phyloP scores from a whole-genome alignment of 2,329 filamentous ascomycete genomes.

The Exophiala alcalophila region DNA sequence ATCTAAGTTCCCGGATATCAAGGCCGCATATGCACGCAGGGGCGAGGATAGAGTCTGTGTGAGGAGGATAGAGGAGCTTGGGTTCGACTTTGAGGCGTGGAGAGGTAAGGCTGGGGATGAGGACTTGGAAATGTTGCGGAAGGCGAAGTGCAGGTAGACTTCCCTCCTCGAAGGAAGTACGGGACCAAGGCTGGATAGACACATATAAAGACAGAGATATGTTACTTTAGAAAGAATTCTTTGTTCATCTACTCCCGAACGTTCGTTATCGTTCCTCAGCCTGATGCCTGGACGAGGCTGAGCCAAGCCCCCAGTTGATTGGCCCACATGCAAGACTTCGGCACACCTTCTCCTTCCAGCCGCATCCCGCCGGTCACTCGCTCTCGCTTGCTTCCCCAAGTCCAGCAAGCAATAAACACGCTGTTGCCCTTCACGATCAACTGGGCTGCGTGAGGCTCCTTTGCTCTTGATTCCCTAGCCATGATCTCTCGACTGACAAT shows the following conservation, averaged over 20 bases:
- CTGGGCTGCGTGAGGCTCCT: no score
- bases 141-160: constrained; percentile 10
- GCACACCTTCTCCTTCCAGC: no score
- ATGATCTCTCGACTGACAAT: constrained; percentile 20
- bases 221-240: no score
- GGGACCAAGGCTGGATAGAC: neutral
- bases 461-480: neutral
- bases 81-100: constrained; percentile 57
- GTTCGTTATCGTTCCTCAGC: no score
- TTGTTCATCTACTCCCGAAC: no score
- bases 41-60: constrained; percentile 59
- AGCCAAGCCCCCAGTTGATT: neutral
- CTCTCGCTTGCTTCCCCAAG: no score
- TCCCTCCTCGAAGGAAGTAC: no score
- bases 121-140: constrained; percentile 18
- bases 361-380: no score
- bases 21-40: constrained; percentile 65
- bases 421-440: no score
- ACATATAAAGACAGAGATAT: constrained; percentile 2
- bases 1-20: constrained; percentile 64
- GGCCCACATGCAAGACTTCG: neutral
- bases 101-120: constrained; percentile 9
- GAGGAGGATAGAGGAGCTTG: constrained; percentile 67
- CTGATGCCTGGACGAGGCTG: no score
- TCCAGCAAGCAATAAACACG: no score